Evolutionary conservation across 345 rosid genomes (phyloP).

Genomic region (Corchorus olitorius): DNA sequence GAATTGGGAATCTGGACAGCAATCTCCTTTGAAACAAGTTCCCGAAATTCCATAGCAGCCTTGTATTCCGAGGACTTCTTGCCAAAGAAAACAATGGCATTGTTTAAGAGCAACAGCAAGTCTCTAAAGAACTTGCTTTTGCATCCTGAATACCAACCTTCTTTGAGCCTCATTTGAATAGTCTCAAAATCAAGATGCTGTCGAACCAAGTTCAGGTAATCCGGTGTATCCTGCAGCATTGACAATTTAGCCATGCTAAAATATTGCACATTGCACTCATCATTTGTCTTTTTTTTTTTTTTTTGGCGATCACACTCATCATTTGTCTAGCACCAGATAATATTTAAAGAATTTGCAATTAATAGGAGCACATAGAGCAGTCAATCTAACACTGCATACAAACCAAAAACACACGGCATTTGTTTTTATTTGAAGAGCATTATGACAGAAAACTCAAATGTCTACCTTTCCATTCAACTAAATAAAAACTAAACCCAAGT

Average conservation of each 20-base stretch:
- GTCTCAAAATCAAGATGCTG: constrained; percentile 62
- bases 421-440: background rate
- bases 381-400: background rate
- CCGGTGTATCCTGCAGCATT: constrained; percentile 48
- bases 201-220: constrained; percentile 44
- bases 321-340: background rate
- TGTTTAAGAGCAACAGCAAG: constrained; percentile 62
- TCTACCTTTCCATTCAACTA: background rate
- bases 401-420: background rate
- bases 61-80: constrained; percentile 44
- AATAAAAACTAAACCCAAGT: background rate
- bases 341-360: background rate
- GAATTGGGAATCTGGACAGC: constrained; percentile 30
- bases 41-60: constrained; percentile 49
- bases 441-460: background rate
- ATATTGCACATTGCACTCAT: background rate
- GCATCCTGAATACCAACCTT: constrained; percentile 48
- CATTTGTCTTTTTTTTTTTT: background rate
- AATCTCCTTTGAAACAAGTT: constrained; percentile 46
- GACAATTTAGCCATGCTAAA: background rate
- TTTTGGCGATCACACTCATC: background rate
- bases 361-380: background rate
- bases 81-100: constrained; percentile 46
- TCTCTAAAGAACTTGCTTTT: constrained; percentile 50
- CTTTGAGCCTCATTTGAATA: constrained; percentile 46